These are phyloP conservation scores for Rugosomyces carneus DNA, from an alignment of 1,284 basidiomycete genomes.

Conservation along the genomic window DNA sequence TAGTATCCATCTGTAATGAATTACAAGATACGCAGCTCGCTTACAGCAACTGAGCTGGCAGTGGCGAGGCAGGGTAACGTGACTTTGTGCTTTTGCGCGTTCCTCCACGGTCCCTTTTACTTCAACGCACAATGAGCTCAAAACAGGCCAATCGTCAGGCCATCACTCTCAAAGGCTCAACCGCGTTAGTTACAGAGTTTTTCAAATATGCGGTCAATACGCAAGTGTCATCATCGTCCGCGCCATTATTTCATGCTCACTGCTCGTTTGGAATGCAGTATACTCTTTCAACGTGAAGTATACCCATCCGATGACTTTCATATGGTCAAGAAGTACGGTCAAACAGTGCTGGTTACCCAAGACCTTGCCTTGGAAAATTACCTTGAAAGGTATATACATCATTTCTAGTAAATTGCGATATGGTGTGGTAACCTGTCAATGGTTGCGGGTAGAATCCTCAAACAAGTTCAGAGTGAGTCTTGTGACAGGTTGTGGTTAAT, in stretches of 20 bases:
- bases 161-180: slow-evolving; percentile 94
- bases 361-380: slow-evolving; percentile 92
- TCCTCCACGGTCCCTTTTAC: too few relatives aligned
- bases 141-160: slow-evolving; percentile 69
- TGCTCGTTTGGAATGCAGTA: slow-evolving; percentile 41
- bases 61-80: background rate
- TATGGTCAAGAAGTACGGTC: slow-evolving; percentile 98
- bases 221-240: slow-evolving; percentile 40
- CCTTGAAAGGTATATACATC: slow-evolving; percentile 59
- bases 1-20: too few relatives aligned
- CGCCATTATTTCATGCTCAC: slow-evolving; percentile 2
- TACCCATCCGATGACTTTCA: slow-evolving; percentile 99
- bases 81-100: slow-evolving; percentile 1
- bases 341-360: slow-evolving; percentile 91
- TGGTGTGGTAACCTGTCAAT: too few relatives aligned
- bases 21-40: too few relatives aligned
- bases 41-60: too few relatives aligned
- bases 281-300: slow-evolving; percentile 94
- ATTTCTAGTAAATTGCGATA: too few relatives aligned
- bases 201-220: slow-evolving; percentile 97
- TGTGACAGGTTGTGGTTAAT: slow-evolving; percentile 4
- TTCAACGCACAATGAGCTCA: slow-evolving; percentile 27
- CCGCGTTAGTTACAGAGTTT: slow-evolving; percentile 95
- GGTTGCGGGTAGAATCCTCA: slow-evolving; percentile 66
- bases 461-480: slow-evolving; percentile 81